phyloP scores from a whole-genome alignment of 495 filamentous ascomycete genomes.

The Cetradonia linearis region DNA sequence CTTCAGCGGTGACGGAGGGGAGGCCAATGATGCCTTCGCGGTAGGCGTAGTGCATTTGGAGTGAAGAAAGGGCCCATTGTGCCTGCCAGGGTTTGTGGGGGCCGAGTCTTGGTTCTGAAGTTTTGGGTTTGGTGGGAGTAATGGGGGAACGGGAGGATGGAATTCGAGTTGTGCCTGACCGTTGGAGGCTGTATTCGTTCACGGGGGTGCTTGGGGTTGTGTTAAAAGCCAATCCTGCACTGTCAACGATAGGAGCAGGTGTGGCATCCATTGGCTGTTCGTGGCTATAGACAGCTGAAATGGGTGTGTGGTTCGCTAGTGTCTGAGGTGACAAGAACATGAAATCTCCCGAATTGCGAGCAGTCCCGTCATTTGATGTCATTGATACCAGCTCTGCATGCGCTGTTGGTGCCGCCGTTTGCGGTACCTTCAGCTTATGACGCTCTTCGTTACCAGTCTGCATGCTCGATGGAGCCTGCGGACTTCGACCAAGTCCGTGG shows the following conservation, averaged over 20 bases:
- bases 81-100: constrained; percentile 12
- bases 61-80: constrained; percentile 6
- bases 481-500: neutral
- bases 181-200: too few species aligned
- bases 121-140: neutral
- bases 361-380: too few species aligned
- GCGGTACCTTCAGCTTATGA: neutral
- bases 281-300: neutral
- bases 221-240: too few species aligned
- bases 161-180: neutral
- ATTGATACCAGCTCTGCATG: too few species aligned
- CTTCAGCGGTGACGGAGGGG: constrained; percentile 1
- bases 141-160: neutral
- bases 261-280: neutral
- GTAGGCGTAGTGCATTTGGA: constrained; percentile 14
- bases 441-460: neutral
- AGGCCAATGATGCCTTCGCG: constrained; percentile 6
- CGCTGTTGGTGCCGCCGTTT: too few species aligned
- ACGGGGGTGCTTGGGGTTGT: too few species aligned
- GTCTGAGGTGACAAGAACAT: neutral
- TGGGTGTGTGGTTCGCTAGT: neutral
- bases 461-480: neutral
- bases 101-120: neutral
- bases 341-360: neutral
- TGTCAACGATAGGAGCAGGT: neutral